These are phyloP conservation scores for Arachis monticola DNA, from an alignment of 331 rosid species.

Conservation along the genomic window DNA sequence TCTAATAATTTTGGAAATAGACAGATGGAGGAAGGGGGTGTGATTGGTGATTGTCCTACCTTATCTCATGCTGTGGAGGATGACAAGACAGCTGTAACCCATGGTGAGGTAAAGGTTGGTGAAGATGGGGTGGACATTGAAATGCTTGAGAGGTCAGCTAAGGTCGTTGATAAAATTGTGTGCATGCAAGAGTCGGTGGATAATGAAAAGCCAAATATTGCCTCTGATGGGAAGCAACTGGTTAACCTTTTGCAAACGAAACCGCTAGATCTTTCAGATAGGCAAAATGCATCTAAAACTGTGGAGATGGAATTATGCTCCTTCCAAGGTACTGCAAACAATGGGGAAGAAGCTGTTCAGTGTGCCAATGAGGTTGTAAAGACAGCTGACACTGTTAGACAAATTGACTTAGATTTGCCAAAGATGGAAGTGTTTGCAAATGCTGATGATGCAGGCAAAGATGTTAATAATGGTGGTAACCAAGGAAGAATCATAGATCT, in stretches of 20 bases:
- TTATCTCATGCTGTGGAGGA: slow-evolving; percentile 43
- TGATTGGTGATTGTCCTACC: slow-evolving; percentile 39
- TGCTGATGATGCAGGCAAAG: slow-evolving; percentile 59
- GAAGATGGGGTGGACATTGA: slow-evolving; percentile 42
- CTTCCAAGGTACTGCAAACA: slow-evolving; percentile 44
- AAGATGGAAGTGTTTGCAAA: slow-evolving; percentile 49
- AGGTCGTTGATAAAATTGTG: slow-evolving; percentile 44
- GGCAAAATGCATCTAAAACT: slow-evolving; percentile 32
- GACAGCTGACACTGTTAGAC: slow-evolving; percentile 48
- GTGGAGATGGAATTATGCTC: slow-evolving; percentile 43
- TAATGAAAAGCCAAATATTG: slow-evolving; percentile 44
- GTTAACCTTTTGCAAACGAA: slow-evolving; percentile 36
- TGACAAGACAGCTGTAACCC: slow-evolving; percentile 36
- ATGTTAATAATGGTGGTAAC: slow-evolving; percentile 52
- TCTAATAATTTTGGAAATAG: slow-evolving; percentile 40
- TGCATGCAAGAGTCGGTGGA: slow-evolving; percentile 48
- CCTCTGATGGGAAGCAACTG: slow-evolving; percentile 38
- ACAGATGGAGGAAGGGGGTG: slow-evolving; percentile 45
- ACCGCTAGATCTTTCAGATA: slow-evolving; percentile 42
- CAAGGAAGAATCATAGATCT: slow-evolving; percentile 72
- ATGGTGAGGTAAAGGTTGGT: slow-evolving; percentile 40
- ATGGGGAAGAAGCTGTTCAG: slow-evolving; percentile 42
- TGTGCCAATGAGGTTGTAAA: slow-evolving; percentile 51
- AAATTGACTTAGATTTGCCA: slow-evolving; percentile 43
- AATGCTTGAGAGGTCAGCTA: slow-evolving; percentile 38